These are phyloP conservation scores for Colletotrichum lini DNA, from an alignment of 2,329 filamentous ascomycete species.

Conservation along the genomic window DNA sequence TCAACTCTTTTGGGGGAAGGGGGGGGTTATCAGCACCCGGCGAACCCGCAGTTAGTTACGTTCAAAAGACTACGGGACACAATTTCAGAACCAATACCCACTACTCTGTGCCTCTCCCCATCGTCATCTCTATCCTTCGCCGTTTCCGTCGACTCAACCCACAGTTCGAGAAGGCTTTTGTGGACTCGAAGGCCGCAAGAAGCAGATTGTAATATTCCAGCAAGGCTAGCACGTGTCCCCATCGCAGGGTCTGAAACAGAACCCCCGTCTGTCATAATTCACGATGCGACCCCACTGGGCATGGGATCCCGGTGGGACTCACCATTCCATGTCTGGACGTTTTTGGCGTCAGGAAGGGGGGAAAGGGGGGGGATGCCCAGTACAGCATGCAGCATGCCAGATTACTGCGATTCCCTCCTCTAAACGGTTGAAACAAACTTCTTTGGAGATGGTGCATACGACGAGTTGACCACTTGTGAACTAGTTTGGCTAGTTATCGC, in stretches of 20 bases:
- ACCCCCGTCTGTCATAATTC: slow-evolving; percentile 10
- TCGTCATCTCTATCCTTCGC: background rate
- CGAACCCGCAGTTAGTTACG: no score
- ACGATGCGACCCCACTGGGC: slow-evolving; percentile 8
- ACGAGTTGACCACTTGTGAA: no score
- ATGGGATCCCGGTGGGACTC: background rate
- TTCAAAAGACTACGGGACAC: background rate
- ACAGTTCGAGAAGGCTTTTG: background rate
- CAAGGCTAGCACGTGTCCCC: slow-evolving; percentile 1
- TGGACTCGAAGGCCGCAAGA: background rate
- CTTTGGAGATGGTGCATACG: background rate
- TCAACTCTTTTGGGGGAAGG: background rate
- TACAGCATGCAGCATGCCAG: background rate
- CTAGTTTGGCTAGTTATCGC: no score
- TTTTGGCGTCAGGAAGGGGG: background rate
- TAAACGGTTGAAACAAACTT: background rate
- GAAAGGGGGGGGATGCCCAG: no score
- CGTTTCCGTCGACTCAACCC: background rate
- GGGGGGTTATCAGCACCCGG: no score
- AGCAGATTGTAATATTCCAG: background rate
- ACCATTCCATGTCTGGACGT: background rate
- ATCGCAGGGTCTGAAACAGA: slow-evolving; percentile 17
- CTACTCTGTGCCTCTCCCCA: no score
- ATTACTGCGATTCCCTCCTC: background rate
- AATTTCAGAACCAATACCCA: background rate